Evolutionary conservation across 2,329 filamentous ascomycete genomes (phyloP).

Genomic region (Xylogone sp.): DNA sequence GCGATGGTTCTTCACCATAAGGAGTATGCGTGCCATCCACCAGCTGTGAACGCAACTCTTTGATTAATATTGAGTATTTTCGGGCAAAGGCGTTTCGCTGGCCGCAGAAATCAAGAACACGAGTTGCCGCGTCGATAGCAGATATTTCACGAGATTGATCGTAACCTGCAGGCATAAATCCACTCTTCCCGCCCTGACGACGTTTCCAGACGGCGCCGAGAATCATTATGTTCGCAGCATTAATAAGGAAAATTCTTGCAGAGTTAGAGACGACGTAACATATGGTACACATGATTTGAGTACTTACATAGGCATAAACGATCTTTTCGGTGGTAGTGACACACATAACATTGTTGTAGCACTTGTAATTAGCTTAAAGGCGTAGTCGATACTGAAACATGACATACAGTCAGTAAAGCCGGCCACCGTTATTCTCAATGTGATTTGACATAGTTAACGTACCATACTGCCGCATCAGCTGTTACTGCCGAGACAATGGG

Average conservation of each 20-base stretch:
- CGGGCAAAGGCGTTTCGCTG: conserved; percentile 13
- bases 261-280: conserved; percentile 2
- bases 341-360: conserved; percentile 5
- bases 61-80: conserved; percentile 8
- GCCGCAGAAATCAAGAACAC: conserved; percentile 12
- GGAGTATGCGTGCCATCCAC: background rate
- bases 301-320: conserved; percentile 9
- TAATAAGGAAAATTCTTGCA: conserved; percentile 10
- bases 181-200: conserved; percentile 4
- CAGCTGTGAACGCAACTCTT: conserved; percentile 8
- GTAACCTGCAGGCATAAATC: conserved; percentile 2
- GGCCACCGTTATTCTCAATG: background rate
- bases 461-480: conserved; percentile 8
- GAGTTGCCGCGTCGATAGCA: conserved; percentile 10
- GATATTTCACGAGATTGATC: conserved; percentile 8
- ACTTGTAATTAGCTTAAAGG: conserved; percentile 7
- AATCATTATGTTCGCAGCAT: conserved; percentile 10
- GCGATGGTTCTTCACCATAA: background rate
- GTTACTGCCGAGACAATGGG: conserved; percentile 10
- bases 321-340: conserved; percentile 7
- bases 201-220: conserved; percentile 10
- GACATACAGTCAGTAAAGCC: conserved; percentile 4
- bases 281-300: background rate
- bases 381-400: conserved; percentile 7
- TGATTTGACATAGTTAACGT: conserved; percentile 2